A percentile compares a stretch with the other conserved stretches of the same genome.
Conservation (phyloP, 331 rosid genomes). For the Saraca asoca region DNA sequence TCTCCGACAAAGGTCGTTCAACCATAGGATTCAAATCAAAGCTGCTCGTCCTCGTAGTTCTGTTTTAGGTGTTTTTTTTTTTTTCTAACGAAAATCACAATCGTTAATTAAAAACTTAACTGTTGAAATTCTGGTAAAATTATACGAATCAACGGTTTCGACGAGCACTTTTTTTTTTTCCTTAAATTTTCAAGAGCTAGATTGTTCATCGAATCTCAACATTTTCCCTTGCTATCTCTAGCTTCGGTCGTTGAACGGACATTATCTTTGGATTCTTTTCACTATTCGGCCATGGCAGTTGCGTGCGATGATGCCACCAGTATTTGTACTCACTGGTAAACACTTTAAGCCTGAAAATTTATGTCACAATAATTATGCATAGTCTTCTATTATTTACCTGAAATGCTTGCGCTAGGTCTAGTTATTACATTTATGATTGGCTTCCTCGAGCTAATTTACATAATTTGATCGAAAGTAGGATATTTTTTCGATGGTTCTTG, state of each 20-base stretch:
- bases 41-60: neutral
- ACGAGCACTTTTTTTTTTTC: neutral
- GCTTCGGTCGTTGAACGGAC: slow-evolving; percentile 35
- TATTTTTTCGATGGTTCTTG: neutral
- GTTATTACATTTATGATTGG: slow-evolving; percentile 1
- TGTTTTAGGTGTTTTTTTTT: no score
- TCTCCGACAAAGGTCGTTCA: slow-evolving; percentile 19
- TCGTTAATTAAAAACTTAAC: neutral
- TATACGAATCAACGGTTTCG: neutral
- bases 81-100: neutral
- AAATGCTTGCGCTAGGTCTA: neutral
- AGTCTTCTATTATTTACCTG: neutral
- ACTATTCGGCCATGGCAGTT: slow-evolving; percentile 53
- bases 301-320: slow-evolving; percentile 53
- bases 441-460: neutral
- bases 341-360: neutral
- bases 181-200: neutral
- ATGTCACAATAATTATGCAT: neutral
- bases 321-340: slow-evolving; percentile 79
- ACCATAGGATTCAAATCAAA: slow-evolving; percentile 4
- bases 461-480: neutral
- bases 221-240: neutral
- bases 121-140: slow-evolving; percentile 16
- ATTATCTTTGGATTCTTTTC: slow-evolving; percentile 7
- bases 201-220: slow-evolving; percentile 26